phyloP scores from a whole-genome alignment of 2,329 filamentous ascomycete genomes.

The Botrytis squamosa region DNA sequence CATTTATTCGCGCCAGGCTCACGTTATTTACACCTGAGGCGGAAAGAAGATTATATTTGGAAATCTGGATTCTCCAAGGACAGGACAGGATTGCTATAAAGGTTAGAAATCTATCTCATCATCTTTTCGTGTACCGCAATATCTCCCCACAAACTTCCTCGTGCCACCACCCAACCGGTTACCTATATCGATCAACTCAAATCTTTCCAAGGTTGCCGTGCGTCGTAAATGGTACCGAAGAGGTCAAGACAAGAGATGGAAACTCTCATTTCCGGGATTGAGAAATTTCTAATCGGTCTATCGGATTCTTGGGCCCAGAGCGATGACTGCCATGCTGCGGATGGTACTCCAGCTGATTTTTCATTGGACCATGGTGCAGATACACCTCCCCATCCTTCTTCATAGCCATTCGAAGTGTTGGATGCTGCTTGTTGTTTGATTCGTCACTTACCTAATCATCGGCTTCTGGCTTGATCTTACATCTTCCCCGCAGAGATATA shows the following conservation, averaged over 20 bases:
- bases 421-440: not conserved
- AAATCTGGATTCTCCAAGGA: not conserved
- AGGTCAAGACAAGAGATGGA: not conserved
- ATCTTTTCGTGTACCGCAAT: not conserved
- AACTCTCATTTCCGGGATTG: not conserved
- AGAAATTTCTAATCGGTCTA: not conserved
- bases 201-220: not conserved
- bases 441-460: not conserved
- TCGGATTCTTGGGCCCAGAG: not conserved
- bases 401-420: not conserved
- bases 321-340: not conserved
- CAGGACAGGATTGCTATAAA: not conserved
- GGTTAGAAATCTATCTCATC: not conserved
- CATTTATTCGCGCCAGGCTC: slow-evolving; percentile 13
- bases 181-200: not conserved
- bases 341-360: not conserved
- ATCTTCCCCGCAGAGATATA: not conserved
- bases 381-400: not conserved
- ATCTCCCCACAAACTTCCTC: not conserved
- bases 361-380: not conserved
- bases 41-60: slow-evolving; percentile 3
- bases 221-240: slow-evolving; percentile 3
- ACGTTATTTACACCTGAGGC: slow-evolving; percentile 14
- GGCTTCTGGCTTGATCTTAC: not conserved
- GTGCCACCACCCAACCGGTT: not conserved